Evolutionary conservation across 495 filamentous ascomycete species (phyloP).

Genomic region (Poronia punctata): DNA sequence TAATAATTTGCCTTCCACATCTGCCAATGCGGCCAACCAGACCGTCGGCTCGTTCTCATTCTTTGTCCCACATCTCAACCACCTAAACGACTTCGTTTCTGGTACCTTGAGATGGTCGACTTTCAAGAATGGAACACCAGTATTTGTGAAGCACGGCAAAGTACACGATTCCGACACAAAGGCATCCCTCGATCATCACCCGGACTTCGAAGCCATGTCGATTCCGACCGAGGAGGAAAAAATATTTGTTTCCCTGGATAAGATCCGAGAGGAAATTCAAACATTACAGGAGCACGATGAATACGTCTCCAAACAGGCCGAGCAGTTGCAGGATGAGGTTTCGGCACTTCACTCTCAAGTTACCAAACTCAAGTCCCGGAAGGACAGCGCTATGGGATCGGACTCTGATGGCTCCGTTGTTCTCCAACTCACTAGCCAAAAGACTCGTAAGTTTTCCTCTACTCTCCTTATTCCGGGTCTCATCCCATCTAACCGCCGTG

Average conservation of each 20-base stretch:
- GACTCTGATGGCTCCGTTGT: slow-evolving; percentile 37
- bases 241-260: slow-evolving; percentile 48
- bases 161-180: slow-evolving; percentile 26
- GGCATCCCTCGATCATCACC: slow-evolving; percentile 25
- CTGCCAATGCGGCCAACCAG: slow-evolving; percentile 28
- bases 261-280: slow-evolving; percentile 46
- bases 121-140: slow-evolving; percentile 38
- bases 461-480: neutral
- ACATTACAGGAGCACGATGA: slow-evolving; percentile 45
- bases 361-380: slow-evolving; percentile 30
- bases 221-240: slow-evolving; percentile 41
- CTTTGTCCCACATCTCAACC: slow-evolving; percentile 37
- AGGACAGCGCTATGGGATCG: slow-evolving; percentile 41
- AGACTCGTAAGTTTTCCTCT: slow-evolving; percentile 16
- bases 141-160: slow-evolving; percentile 37
- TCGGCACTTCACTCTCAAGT: slow-evolving; percentile 36
- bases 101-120: slow-evolving; percentile 37
- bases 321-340: slow-evolving; percentile 40
- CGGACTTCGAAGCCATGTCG: slow-evolving; percentile 29
- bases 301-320: slow-evolving; percentile 40
- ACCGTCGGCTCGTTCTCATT: slow-evolving; percentile 40
- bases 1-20: slow-evolving; percentile 8
- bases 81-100: slow-evolving; percentile 41
- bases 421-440: slow-evolving; percentile 26
- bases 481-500: slow-evolving; percentile 2